Conservation (phyloP, 2,329 filamentous ascomycete genomes). For the Ophiocordyceps camponoti-floridani region DNA sequence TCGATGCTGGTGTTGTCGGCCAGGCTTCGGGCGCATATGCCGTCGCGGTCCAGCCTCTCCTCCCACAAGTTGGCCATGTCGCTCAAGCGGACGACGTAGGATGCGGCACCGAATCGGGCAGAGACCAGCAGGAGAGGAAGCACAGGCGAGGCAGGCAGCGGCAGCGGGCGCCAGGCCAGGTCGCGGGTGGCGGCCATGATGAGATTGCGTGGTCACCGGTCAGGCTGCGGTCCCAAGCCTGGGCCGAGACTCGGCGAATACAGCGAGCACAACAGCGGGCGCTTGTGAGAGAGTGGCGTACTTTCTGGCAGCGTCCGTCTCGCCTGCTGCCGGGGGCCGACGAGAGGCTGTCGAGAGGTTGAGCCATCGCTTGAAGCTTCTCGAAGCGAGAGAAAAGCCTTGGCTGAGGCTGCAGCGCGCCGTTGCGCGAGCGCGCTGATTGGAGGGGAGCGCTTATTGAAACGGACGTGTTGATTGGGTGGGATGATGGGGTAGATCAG, state of each 20-base stretch:
- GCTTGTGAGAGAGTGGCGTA: neutral
- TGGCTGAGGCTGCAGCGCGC: neutral
- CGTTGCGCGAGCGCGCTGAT: neutral
- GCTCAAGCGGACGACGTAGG: conserved; percentile 50
- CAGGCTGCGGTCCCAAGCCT: too few relatives aligned
- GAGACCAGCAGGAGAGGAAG: conserved; percentile 48
- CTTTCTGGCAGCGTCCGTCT: neutral
- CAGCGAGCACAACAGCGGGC: neutral
- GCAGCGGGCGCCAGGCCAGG: conserved; percentile 27
- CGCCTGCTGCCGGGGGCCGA: neutral
- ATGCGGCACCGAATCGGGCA: conserved; percentile 29
- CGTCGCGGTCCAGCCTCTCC: conserved; percentile 42
- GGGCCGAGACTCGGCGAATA: conserved; percentile 5
- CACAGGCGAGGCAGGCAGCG: conserved; percentile 18
- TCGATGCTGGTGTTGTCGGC: conserved; percentile 54
- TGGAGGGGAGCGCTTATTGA: neutral
- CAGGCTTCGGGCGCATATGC: conserved; percentile 44
- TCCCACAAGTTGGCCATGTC: conserved; percentile 60
- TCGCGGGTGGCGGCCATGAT: conserved; percentile 1
- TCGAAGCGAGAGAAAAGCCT: neutral
- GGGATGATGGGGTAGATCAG: too few relatives aligned
- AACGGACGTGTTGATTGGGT: too few relatives aligned
- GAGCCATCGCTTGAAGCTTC: neutral
- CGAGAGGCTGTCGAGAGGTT: neutral
- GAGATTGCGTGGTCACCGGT: neutral